A percentile compares a stretch with the other conserved stretches of the same genome.
phyloP scores from a whole-genome alignment of 2,329 filamentous ascomycete species.

The Xylariaceae sp. region DNA sequence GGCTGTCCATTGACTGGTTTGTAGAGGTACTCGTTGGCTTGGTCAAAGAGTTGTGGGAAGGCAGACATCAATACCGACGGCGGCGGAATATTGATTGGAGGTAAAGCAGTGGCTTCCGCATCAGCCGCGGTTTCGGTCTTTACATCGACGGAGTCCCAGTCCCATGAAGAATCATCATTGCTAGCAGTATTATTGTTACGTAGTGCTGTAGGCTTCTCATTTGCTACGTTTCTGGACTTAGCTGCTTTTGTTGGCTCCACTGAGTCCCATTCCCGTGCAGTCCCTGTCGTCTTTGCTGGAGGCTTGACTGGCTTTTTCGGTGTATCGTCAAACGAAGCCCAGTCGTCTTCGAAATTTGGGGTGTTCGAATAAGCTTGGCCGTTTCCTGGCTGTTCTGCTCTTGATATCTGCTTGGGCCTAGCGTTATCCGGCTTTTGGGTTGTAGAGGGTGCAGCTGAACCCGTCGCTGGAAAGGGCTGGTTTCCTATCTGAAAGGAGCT shows the following conservation, averaged over 20 bases:
- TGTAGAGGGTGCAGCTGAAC: constrained; percentile 51
- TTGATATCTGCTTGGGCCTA: constrained; percentile 45
- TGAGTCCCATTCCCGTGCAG: constrained; percentile 40
- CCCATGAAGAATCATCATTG: constrained; percentile 48
- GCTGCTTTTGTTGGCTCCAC: constrained; percentile 26
- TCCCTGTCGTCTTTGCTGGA: constrained; percentile 24
- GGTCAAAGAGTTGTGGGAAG: constrained; percentile 73
- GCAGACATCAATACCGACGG: constrained; percentile 81
- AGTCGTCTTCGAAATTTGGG: constrained; percentile 49
- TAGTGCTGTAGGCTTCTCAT: constrained; percentile 10
- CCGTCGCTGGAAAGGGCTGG: no score
- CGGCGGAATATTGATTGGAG: constrained; percentile 87
- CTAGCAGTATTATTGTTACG: neutral
- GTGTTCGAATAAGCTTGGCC: constrained; percentile 23
- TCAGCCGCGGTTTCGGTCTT: constrained; percentile 32
- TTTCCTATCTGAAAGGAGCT: constrained; percentile 59
- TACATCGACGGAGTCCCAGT: constrained; percentile 54
- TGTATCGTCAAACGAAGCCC: constrained; percentile 59
- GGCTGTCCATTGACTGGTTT: constrained; percentile 66
- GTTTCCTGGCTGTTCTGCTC: constrained; percentile 55
- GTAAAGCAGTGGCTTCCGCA: constrained; percentile 48
- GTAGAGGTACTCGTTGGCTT: constrained; percentile 69
- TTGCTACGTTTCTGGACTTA: neutral
- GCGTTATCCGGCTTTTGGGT: constrained; percentile 41
- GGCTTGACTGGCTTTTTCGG: constrained; percentile 37